A percentile compares a stretch with the other conserved stretches of the same genome.
Conservation (phyloP, 371 early-diverging fungal genomes). For the Rhizopus delemar region DNA sequence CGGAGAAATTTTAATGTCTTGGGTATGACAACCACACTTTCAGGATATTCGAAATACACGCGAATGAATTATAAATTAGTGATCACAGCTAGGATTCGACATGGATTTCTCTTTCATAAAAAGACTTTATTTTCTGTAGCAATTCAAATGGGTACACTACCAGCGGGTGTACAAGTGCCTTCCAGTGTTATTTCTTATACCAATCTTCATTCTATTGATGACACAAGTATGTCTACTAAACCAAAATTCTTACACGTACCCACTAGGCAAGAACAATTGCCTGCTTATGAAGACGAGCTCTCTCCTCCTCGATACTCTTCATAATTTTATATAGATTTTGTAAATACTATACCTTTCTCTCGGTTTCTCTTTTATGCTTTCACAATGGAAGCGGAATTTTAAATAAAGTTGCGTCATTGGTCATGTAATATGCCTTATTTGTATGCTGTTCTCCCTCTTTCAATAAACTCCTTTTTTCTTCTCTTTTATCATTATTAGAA, state of each 20-base stretch:
- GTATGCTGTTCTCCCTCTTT: not conserved
- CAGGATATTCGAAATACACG: constrained; percentile 15
- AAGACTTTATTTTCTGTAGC: constrained; percentile 14
- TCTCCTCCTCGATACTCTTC: constrained; percentile 15
- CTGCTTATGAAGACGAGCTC: constrained; percentile 18
- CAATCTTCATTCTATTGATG: not conserved
- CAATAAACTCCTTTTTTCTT: not conserved
- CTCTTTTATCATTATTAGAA: too few relatives aligned
- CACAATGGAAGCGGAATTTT: too few relatives aligned
- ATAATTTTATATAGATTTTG: not conserved
- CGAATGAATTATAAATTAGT: constrained; percentile 16
- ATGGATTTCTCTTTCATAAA: constrained; percentile 16
- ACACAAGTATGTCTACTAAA: constrained; percentile 18
- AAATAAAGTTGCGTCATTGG: too few relatives aligned
- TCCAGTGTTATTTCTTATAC: constrained; percentile 15
- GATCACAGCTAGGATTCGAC: constrained; percentile 14
- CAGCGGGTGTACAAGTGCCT: constrained; percentile 12
- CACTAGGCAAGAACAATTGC: constrained; percentile 19
- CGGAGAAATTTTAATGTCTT: constrained; percentile 22
- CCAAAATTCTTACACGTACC: constrained; percentile 21
- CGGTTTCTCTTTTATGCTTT: not conserved
- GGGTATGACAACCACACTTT: constrained; percentile 21
- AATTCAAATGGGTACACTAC: constrained; percentile 20
- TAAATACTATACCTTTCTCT: not conserved
- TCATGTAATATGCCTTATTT: not conserved